These are phyloP conservation scores for Geotrichum cucujoidarum DNA, from an alignment of 1,139 yeast genomes.

Conservation along the genomic window DNA sequence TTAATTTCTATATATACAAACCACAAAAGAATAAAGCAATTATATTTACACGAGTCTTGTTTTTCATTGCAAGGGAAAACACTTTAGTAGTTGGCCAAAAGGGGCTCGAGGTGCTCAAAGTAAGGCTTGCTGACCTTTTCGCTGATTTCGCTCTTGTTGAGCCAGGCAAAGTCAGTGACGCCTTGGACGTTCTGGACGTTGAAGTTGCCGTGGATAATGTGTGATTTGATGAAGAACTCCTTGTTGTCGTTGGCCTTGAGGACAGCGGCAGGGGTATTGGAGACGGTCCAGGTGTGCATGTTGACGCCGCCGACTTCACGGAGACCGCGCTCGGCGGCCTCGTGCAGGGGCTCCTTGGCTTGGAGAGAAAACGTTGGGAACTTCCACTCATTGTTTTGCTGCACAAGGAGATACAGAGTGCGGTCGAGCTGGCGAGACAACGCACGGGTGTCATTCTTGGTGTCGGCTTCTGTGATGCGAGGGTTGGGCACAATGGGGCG, in stretches of 20 bases:
- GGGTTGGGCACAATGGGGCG: constrained; percentile 69
- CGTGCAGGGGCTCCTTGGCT: constrained; percentile 54
- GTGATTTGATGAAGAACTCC: constrained; percentile 78
- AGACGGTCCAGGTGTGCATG: constrained; percentile 84
- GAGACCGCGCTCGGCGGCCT: constrained; percentile 71
- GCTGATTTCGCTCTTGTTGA: constrained; percentile 72
- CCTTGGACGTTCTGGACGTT: constrained; percentile 43
- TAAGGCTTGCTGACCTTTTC: constrained; percentile 52
- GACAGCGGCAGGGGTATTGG: constrained; percentile 81
- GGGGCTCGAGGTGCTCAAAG: constrained; percentile 39
- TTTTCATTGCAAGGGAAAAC: background rate
- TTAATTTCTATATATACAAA: constrained; percentile 14
- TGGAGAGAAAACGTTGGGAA: constrained; percentile 64
- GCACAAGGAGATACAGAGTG: constrained; percentile 69
- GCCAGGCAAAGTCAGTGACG: constrained; percentile 63
- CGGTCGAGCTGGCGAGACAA: constrained; percentile 76
- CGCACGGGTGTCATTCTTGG: constrained; percentile 53
- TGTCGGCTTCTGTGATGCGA: constrained; percentile 74
- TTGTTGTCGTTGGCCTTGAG: constrained; percentile 31
- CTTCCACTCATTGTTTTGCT: constrained; percentile 54
- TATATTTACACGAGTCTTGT: background rate
- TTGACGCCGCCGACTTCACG: constrained; percentile 65
- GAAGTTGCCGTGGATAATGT: constrained; percentile 83
- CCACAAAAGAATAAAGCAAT: background rate
- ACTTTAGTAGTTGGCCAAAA: constrained; percentile 25